Evolutionary conservation across 371 early-diverging fungal species (phyloP).

Genomic region (Thermomucor indicae-seudaticae): DNA sequence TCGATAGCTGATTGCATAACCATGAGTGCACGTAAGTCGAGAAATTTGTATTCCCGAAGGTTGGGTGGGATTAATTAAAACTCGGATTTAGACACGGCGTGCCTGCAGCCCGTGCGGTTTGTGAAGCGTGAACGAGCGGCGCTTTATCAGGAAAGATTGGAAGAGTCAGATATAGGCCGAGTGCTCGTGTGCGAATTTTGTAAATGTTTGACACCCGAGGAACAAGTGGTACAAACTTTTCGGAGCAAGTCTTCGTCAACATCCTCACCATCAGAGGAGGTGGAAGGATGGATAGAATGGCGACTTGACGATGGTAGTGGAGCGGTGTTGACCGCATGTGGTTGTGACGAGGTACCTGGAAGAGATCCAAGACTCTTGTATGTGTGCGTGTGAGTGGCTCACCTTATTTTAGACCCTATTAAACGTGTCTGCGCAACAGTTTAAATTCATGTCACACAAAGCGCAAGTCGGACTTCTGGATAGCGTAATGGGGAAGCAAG

Average conservation of each 20-base stretch:
- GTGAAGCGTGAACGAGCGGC: slow-evolving; percentile 1
- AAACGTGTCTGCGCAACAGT: slow-evolving; percentile 26
- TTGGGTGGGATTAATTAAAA: too few relatives aligned
- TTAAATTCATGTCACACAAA: slow-evolving; percentile 25
- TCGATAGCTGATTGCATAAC: neutral
- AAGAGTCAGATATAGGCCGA: too few relatives aligned
- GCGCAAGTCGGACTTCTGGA: slow-evolving; percentile 27
- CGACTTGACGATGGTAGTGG: slow-evolving; percentile 34
- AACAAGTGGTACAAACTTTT: slow-evolving; percentile 21
- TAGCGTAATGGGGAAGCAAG: slow-evolving; percentile 28
- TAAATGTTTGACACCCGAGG: slow-evolving; percentile 13
- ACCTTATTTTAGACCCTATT: slow-evolving; percentile 17
- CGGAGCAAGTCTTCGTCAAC: slow-evolving; percentile 11
- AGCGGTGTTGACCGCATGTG: slow-evolving; percentile 15
- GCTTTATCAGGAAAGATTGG: neutral
- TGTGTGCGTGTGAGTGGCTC: too few relatives aligned
- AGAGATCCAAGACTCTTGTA: too few relatives aligned
- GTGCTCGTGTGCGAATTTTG: slow-evolving; percentile 25
- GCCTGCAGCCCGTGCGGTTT: slow-evolving; percentile 10
- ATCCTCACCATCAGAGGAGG: neutral
- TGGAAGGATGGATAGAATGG: slow-evolving; percentile 35
- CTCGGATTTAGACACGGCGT: slow-evolving; percentile 12
- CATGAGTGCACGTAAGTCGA: slow-evolving; percentile 10
- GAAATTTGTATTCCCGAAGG: too few relatives aligned
- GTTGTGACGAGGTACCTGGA: slow-evolving; percentile 36